Percentiles rank a stretch among this genome's conserved stretches.
Evolutionary conservation across 495 filamentous ascomycete species (phyloP).

Genomic region (Neurospora hispaniola): DNA sequence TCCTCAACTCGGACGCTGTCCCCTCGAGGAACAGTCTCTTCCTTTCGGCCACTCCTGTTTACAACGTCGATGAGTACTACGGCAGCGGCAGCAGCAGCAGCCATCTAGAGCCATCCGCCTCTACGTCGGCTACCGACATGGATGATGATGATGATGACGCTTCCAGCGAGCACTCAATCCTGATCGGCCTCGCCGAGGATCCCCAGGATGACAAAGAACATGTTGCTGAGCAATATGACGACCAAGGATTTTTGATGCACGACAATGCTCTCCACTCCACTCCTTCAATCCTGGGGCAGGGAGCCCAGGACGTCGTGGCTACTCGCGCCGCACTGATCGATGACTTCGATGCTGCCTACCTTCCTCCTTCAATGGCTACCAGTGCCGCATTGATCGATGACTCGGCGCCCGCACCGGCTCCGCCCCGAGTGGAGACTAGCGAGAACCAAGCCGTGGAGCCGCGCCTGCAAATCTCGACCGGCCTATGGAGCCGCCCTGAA

Average conservation of each 20-base stretch:
- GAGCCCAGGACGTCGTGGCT: neutral
- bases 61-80: constrained; percentile 16
- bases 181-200: constrained; percentile 19
- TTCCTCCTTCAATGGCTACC: no score
- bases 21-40: constrained; percentile 38
- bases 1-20: constrained; percentile 35
- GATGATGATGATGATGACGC: constrained; percentile 24
- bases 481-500: constrained; percentile 16
- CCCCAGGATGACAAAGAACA: neutral
- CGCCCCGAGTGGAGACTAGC: neutral
- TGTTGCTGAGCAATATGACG: neutral
- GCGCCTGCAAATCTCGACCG: constrained; percentile 4
- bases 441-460: constrained; percentile 7
- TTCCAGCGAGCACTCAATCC: constrained; percentile 17
- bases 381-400: neutral
- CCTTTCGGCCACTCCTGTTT: constrained; percentile 12
- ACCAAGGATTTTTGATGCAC: neutral
- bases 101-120: neutral
- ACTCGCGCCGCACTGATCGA: neutral
- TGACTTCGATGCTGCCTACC: neutral
- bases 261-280: neutral
- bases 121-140: neutral
- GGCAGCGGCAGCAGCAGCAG: neutral
- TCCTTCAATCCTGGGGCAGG: neutral
- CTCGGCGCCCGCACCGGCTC: neutral